Evolutionary conservation across 83 land plant species (phyloP).

Genomic region (Picea engelmannii): DNA sequence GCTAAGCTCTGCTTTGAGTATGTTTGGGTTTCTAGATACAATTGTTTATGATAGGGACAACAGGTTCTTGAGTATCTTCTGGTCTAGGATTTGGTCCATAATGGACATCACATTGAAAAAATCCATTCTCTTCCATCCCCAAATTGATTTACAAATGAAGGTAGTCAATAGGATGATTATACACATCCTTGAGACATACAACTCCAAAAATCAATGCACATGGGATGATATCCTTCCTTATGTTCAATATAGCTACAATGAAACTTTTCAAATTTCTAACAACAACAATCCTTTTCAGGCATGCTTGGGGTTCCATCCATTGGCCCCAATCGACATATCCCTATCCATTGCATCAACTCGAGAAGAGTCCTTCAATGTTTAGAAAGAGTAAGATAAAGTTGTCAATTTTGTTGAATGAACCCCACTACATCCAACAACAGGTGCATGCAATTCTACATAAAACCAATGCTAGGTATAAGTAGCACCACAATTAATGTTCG

Average conservation of each 20-base stretch:
- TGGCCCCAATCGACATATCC: neutral
- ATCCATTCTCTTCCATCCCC: neutral
- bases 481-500: neutral
- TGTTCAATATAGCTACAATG: neutral
- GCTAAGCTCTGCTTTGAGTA: neutral
- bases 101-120: neutral
- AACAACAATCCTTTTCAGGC: neutral
- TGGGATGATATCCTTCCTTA: neutral
- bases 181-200: no score
- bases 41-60: no score
- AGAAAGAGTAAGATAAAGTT: neutral
- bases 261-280: neutral
- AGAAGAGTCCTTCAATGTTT: no score
- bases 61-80: neutral
- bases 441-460: neutral
- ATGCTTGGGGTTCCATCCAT: neutral
- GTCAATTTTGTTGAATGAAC: neutral
- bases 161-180: neutral
- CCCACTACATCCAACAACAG: no score
- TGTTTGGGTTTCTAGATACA: neutral
- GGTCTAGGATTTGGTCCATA: neutral
- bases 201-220: neutral
- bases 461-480: no score
- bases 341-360: no score
- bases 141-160: neutral